These are phyloP conservation scores for Sphagnum tenellum DNA, from an alignment of 225 moss, liverwort and hornwort genomes.

Conservation along the genomic window DNA sequence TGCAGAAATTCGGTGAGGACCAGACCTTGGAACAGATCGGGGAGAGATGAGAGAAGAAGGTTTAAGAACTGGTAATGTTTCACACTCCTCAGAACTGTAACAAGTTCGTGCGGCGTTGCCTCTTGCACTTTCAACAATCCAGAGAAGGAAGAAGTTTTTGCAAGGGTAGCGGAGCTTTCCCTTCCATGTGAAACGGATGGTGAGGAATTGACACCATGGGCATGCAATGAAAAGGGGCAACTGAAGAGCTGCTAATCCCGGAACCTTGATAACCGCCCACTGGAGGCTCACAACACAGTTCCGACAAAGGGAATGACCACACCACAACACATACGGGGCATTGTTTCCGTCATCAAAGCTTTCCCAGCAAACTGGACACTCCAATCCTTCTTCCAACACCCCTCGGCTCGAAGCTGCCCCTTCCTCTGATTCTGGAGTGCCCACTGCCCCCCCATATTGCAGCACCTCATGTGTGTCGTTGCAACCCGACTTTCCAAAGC, in stretches of 20 bases:
- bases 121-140: slow-evolving; percentile 74
- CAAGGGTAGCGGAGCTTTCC: slow-evolving; percentile 71
- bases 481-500: background rate
- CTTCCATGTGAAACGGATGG: slow-evolving; percentile 78
- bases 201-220: slow-evolving; percentile 95
- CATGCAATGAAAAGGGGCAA: slow-evolving; percentile 84
- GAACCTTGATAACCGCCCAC: slow-evolving; percentile 79
- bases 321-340: slow-evolving; percentile 87
- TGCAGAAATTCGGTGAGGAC: background rate
- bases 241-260: slow-evolving; percentile 51
- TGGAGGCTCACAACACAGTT: slow-evolving; percentile 65
- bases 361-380: slow-evolving; percentile 98
- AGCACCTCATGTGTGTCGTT: no score
- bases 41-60: slow-evolving; percentile 17
- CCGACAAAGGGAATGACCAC: slow-evolving; percentile 84
- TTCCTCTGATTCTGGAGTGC: slow-evolving; percentile 9
- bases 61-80: slow-evolving; percentile 11
- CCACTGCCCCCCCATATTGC: background rate
- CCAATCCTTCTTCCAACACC: slow-evolving; percentile 61
- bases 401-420: slow-evolving; percentile 21
- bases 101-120: slow-evolving; percentile 15
- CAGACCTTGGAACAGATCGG: background rate
- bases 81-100: slow-evolving; percentile 15
- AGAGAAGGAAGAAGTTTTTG: slow-evolving; percentile 85
- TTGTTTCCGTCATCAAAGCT: slow-evolving; percentile 70